A percentile compares a stretch with the other conserved stretches of the same genome.
These are phyloP conservation scores for Trichoderma oligosporum DNA, from an alignment of 2,329 filamentous ascomycete species.

Conservation along the genomic window DNA sequence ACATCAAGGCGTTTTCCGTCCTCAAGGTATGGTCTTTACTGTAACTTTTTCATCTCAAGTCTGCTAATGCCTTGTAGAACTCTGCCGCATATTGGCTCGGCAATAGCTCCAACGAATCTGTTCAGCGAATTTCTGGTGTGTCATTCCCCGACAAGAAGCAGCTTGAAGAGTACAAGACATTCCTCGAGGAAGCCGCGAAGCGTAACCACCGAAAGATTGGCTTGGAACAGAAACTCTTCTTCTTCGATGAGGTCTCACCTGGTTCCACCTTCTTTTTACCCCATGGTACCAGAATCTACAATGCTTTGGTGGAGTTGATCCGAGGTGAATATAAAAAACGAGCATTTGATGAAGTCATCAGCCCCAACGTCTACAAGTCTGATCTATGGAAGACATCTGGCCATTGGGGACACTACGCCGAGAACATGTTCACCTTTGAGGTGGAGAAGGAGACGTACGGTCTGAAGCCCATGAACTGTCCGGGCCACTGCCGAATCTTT, in stretches of 20 bases:
- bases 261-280: constrained; percentile 90
- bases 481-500: constrained; percentile 88
- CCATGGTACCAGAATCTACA: constrained; percentile 90
- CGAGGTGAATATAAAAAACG: constrained; percentile 87
- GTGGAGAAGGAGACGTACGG: constrained; percentile 70
- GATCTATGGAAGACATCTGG: constrained; percentile 91
- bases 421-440: constrained; percentile 80
- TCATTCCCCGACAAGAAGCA: constrained; percentile 94
- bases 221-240: constrained; percentile 94
- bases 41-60: background rate
- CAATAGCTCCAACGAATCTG: constrained; percentile 86
- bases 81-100: constrained; percentile 84
- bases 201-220: constrained; percentile 92
- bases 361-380: constrained; percentile 91
- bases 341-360: constrained; percentile 91
- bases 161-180: constrained; percentile 89
- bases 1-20: constrained; percentile 91
- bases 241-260: constrained; percentile 92
- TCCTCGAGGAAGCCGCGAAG: constrained; percentile 96
- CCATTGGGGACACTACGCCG: constrained; percentile 81
- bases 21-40: constrained; percentile 59
- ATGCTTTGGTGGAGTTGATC: constrained; percentile 77
- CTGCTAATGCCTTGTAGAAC: constrained; percentile 50
- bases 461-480: constrained; percentile 98
- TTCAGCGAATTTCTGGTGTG: constrained; percentile 95